Percentiles rank a stretch among this genome's conserved stretches.
Conservation (phyloP, 371 early-diverging fungal genomes). For the Synchytrium microbalum region DNA sequence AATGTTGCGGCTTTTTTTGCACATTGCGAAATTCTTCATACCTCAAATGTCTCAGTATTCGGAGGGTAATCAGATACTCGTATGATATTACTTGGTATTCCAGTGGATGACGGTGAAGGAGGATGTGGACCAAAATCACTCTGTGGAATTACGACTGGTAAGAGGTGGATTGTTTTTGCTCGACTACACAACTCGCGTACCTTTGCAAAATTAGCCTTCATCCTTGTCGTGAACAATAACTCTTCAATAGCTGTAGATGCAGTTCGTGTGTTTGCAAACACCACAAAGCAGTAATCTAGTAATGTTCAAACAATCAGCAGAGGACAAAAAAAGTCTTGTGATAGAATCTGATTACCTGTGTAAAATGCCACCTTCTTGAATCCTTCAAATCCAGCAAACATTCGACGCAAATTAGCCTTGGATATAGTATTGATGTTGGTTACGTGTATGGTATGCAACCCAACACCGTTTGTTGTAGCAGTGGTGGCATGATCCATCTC, state of each 20-base stretch:
- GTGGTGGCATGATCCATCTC: too few species aligned
- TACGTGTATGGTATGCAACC: conserved; percentile 31
- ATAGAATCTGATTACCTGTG: conserved; percentile 4
- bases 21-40: not conserved
- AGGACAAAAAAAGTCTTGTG: too few species aligned
- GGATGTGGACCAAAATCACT: conserved; percentile 19
- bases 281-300: conserved; percentile 38
- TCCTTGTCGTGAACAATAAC: conserved; percentile 31
- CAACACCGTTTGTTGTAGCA: too few species aligned
- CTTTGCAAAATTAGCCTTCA: conserved; percentile 38
- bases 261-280: conserved; percentile 23
- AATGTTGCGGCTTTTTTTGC: too few species aligned
- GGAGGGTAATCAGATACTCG: conserved; percentile 35
- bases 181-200: conserved; percentile 20
- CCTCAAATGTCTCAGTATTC: conserved; percentile 8
- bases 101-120: conserved; percentile 23
- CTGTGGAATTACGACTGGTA: not conserved
- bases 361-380: conserved; percentile 35
- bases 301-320: too few species aligned
- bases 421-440: conserved; percentile 33
- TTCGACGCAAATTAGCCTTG: conserved; percentile 18
- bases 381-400: conserved; percentile 25
- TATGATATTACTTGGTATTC: conserved; percentile 27
- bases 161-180: not conserved
- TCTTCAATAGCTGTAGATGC: conserved; percentile 33